Percentiles rank a stretch among this genome's conserved stretches.
Evolutionary conservation across 2,329 filamentous ascomycete genomes (phyloP).

Genomic region (Fusarium nurragi): DNA sequence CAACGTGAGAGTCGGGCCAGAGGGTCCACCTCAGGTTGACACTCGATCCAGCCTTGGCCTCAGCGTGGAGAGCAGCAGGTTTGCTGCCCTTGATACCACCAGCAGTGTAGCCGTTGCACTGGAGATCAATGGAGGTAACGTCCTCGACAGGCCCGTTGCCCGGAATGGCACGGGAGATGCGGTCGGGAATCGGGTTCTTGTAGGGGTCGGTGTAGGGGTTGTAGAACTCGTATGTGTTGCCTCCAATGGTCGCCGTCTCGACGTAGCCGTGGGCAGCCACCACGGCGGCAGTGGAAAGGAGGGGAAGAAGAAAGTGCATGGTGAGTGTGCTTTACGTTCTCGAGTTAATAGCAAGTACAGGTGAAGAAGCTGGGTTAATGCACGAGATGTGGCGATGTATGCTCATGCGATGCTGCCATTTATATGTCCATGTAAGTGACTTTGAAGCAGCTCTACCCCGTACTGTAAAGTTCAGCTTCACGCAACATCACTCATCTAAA

Average conservation of each 20-base stretch:
- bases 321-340: background rate
- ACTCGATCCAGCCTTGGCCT: slow-evolving; percentile 61
- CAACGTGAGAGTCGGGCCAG: slow-evolving; percentile 61
- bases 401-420: slow-evolving; percentile 2
- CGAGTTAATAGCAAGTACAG: background rate
- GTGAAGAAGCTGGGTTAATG: background rate
- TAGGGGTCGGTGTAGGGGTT: slow-evolving; percentile 57
- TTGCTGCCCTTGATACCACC: slow-evolving; percentile 58
- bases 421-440: slow-evolving; percentile 7
- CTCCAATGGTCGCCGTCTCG: slow-evolving; percentile 56
- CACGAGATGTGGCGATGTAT: background rate
- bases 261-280: slow-evolving; percentile 62
- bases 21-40: slow-evolving; percentile 66
- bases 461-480: background rate
- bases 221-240: slow-evolving; percentile 47
- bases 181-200: slow-evolving; percentile 54
- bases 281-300: slow-evolving; percentile 49
- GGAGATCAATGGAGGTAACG: slow-evolving; percentile 61
- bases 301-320: slow-evolving; percentile 42
- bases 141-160: slow-evolving; percentile 68
- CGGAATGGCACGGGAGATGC: slow-evolving; percentile 66
- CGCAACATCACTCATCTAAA: slow-evolving; percentile 19
- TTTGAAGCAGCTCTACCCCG: background rate
- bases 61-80: slow-evolving; percentile 64
- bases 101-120: slow-evolving; percentile 64